These are phyloP conservation scores for Dillenia turbinata DNA, from an alignment of 164 flowering plant species.

Conservation along the genomic window DNA sequence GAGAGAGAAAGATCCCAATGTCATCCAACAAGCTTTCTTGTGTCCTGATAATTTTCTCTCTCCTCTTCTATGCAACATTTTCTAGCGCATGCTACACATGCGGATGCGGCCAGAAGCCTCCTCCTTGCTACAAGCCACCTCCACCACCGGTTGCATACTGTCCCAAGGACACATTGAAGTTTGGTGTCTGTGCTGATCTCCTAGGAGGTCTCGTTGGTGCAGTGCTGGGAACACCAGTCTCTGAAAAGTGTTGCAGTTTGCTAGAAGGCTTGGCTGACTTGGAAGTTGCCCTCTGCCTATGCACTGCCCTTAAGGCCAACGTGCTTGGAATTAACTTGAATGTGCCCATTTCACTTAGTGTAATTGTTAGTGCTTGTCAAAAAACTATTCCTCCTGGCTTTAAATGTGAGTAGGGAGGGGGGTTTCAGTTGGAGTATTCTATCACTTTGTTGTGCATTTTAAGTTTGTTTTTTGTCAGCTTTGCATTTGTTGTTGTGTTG, in stretches of 20 bases:
- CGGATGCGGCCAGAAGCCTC: slow-evolving; percentile 14
- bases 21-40: slow-evolving; percentile 26
- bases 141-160: slow-evolving; percentile 28
- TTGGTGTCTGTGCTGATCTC: slow-evolving; percentile 49
- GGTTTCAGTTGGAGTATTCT: too few relatives aligned
- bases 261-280: slow-evolving; percentile 44
- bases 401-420: slow-evolving; percentile 27
- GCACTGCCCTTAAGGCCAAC: slow-evolving; percentile 59
- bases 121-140: slow-evolving; percentile 10
- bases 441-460: too few relatives aligned
- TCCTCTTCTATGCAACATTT: slow-evolving; percentile 25
- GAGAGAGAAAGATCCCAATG: slow-evolving; percentile 5
- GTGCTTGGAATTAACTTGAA: slow-evolving; percentile 47
- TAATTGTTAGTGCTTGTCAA: slow-evolving; percentile 36
- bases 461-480: too few relatives aligned
- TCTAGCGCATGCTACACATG: slow-evolving; percentile 28
- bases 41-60: slow-evolving; percentile 19
- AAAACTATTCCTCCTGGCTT: slow-evolving; percentile 45
- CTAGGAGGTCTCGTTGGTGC: slow-evolving; percentile 29
- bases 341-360: slow-evolving; percentile 40
- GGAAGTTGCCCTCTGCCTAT: slow-evolving; percentile 57
- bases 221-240: slow-evolving; percentile 31
- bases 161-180: slow-evolving; percentile 57
- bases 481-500: too few relatives aligned
- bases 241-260: slow-evolving; percentile 45